Percentiles rank a stretch among this genome's conserved stretches.
Evolutionary conservation across 495 filamentous ascomycete genomes (phyloP).

Genomic region (Cairneyella variabilis): DNA sequence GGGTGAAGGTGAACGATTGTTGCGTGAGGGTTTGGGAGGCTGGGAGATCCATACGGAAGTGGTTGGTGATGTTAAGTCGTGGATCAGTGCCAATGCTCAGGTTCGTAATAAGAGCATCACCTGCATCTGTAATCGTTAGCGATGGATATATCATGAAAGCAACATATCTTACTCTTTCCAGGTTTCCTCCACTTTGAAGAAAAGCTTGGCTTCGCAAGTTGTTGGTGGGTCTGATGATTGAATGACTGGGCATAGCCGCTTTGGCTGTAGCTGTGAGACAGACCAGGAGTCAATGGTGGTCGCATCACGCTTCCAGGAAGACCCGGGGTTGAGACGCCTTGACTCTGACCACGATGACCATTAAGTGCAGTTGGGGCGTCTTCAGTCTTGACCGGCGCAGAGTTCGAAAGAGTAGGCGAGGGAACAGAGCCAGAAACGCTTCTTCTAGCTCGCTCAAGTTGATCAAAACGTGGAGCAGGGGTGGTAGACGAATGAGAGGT

Average conservation of each 20-base stretch:
- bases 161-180: constrained; percentile 46
- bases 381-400: constrained; percentile 41
- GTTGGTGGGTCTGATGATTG: constrained; percentile 13
- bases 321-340: constrained; percentile 27
- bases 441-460: constrained; percentile 37
- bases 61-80: constrained; percentile 47
- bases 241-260: constrained; percentile 25
- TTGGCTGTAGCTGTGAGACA: constrained; percentile 24
- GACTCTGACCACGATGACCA: constrained; percentile 24
- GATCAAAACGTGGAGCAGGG: constrained; percentile 22
- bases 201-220: constrained; percentile 23
- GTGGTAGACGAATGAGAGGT: constrained; percentile 20
- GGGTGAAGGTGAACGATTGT: constrained; percentile 62
- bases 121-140: constrained; percentile 30
- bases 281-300: constrained; percentile 36
- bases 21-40: constrained; percentile 58
- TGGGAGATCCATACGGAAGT: constrained; percentile 53
- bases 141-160: not conserved
- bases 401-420: constrained; percentile 45
- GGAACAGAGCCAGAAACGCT: constrained; percentile 40
- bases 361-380: constrained; percentile 29
- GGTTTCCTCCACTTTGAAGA: constrained; percentile 38
- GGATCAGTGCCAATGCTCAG: constrained; percentile 64
- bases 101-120: constrained; percentile 62
- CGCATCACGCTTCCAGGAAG: constrained; percentile 33